Percentiles rank a stretch among this genome's conserved stretches.
phyloP scores from a whole-genome alignment of 805 yeast genomes.

The Candida boidinii region DNA sequence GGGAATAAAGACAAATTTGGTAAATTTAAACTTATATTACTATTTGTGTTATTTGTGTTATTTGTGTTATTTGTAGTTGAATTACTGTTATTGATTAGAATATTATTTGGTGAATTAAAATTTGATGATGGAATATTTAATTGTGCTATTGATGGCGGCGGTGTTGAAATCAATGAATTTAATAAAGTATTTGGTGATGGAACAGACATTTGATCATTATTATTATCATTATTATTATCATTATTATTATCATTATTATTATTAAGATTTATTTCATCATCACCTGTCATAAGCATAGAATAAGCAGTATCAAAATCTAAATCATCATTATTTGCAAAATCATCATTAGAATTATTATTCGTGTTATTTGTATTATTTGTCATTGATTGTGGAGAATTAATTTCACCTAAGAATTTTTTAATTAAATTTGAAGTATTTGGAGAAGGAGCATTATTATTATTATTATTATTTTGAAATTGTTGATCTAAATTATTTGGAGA shows the following conservation, averaged over 20 bases:
- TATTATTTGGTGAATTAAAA: no score
- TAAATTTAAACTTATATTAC: neutral
- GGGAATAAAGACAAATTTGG: no score
- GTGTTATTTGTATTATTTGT: no score
- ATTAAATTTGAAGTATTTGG: no score
- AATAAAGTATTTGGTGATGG: neutral
- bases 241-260: slow-evolving; percentile 3
- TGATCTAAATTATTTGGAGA: no score
- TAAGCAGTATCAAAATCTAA: slow-evolving; percentile 29
- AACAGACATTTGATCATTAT: neutral
- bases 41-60: neutral
- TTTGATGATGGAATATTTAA: slow-evolving; percentile 5
- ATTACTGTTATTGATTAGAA: neutral
- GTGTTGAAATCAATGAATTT: neutral
- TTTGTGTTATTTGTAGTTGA: neutral
- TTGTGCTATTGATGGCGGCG: neutral
- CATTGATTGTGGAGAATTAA: no score
- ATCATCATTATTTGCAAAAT: no score
- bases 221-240: neutral
- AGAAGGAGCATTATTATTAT: no score
- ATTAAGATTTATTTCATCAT: slow-evolving; percentile 4
- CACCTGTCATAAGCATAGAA: slow-evolving; percentile 22
- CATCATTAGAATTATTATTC: no score
- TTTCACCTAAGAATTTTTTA: no score
- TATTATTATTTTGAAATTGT: no score